phyloP scores from a whole-genome alignment of 148 eudicot species.

The Nepenthes gracilis region DNA sequence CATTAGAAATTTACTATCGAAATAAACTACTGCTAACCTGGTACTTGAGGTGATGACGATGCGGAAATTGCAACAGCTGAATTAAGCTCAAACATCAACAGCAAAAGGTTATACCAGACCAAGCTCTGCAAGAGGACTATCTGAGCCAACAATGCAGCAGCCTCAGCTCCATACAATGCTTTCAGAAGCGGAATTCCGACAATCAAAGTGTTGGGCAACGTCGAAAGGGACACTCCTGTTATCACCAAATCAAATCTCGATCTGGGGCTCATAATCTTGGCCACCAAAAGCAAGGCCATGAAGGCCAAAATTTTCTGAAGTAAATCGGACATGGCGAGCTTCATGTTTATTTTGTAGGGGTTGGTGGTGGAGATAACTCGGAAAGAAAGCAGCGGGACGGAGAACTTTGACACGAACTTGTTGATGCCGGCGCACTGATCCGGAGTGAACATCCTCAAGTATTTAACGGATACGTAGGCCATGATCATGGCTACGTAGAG shows the following conservation, averaged over 20 bases:
- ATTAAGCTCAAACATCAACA: slow-evolving; percentile 34
- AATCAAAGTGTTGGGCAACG: slow-evolving; percentile 40
- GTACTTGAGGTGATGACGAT: not conserved
- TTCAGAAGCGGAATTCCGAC: slow-evolving; percentile 40
- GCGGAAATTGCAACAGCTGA: slow-evolving; percentile 17
- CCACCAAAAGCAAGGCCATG: slow-evolving; percentile 8
- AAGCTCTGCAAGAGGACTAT: slow-evolving; percentile 39
- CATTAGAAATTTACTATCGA: too few species aligned
- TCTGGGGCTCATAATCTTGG: slow-evolving; percentile 17
- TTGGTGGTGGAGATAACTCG: slow-evolving; percentile 33
- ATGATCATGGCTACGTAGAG: slow-evolving; percentile 39
- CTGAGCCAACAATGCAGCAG: slow-evolving; percentile 23
- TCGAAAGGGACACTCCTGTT: slow-evolving; percentile 36
- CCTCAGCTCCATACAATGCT: slow-evolving; percentile 40
- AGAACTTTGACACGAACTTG: slow-evolving; percentile 43
- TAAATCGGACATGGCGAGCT: slow-evolving; percentile 29
- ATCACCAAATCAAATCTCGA: slow-evolving; percentile 36
- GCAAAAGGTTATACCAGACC: slow-evolving; percentile 38
- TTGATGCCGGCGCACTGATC: slow-evolving; percentile 51
- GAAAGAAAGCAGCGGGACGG: slow-evolving; percentile 43
- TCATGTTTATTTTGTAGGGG: slow-evolving; percentile 37
- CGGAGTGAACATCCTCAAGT: slow-evolving; percentile 33
- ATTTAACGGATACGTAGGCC: slow-evolving; percentile 31
- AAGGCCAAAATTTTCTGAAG: slow-evolving; percentile 33
- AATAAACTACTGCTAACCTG: not conserved